phyloP scores from a whole-genome alignment of 2,329 filamentous ascomycete species.

The Colletotrichum musicola region DNA sequence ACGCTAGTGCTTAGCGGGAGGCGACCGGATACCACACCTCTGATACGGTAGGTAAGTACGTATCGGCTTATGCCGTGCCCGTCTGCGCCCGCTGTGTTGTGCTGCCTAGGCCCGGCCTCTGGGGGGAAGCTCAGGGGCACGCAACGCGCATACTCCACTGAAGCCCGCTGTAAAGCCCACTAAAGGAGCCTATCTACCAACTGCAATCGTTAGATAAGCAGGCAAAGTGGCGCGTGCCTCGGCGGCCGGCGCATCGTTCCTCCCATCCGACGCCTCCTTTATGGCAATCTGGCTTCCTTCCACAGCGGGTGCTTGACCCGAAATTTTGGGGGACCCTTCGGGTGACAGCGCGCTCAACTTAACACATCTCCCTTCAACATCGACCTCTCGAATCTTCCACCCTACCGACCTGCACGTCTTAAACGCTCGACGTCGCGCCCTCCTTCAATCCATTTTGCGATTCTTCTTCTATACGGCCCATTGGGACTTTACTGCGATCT shows the following conservation, averaged over 20 bases:
- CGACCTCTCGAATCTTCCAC: conserved; percentile 39
- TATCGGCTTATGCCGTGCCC: conserved; percentile 4
- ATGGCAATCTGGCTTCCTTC: conserved; percentile 41
- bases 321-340: conserved; percentile 36
- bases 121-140: conserved; percentile 21
- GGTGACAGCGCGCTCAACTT: conserved; percentile 38
- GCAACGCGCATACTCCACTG: neutral
- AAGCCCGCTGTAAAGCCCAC: conserved; percentile 6
- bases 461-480: conserved; percentile 17
- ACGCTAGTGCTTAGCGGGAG: neutral
- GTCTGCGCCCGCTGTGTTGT: neutral
- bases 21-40: neutral
- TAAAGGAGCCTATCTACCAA: conserved; percentile 11
- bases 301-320: conserved; percentile 35
- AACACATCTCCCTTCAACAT: conserved; percentile 39
- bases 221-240: conserved; percentile 20
- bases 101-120: neutral
- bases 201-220: conserved; percentile 24
- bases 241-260: conserved; percentile 35
- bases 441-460: conserved; percentile 11
- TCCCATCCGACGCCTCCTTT: conserved; percentile 33
- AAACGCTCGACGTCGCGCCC: conserved; percentile 33
- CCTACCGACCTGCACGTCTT: conserved; percentile 33
- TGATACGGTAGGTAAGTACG: conserved; percentile 1
- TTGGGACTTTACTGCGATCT: conserved; percentile 30